These are phyloP conservation scores for Populus hybrid DNA, from an alignment of 441 rosid species.

Conservation along the genomic window DNA sequence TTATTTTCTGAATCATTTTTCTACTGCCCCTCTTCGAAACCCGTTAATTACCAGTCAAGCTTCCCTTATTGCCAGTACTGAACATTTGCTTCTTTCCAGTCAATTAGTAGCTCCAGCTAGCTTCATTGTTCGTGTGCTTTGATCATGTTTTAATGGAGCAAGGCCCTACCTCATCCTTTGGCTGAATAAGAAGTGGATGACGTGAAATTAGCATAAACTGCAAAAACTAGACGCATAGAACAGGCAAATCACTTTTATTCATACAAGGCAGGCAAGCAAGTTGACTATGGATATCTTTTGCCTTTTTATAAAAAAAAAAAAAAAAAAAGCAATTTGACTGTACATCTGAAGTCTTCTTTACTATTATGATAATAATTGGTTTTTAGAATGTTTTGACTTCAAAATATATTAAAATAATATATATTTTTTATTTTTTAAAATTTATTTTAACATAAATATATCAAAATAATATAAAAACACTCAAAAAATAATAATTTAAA, in stretches of 20 bases:
- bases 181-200: not conserved
- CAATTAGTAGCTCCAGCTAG: not conserved
- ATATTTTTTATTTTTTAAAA: too few species aligned
- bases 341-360: too few species aligned
- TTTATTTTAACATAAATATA: accelerated
- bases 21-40: not conserved
- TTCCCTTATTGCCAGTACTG: not conserved
- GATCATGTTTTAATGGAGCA: not conserved
- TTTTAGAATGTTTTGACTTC: too few species aligned
- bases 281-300: not conserved
- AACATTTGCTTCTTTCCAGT: not conserved
- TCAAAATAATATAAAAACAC: too few species aligned
- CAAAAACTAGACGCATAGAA: not conserved
- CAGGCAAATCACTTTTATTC: not conserved
- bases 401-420: too few species aligned
- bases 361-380: too few species aligned
- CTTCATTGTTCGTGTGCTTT: not conserved
- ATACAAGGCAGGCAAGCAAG: not conserved
- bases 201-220: slow-evolving; percentile 6
- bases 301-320: too few species aligned
- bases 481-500: too few species aligned
- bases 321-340: too few species aligned
- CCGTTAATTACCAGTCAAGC: not conserved
- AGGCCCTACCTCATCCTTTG: not conserved
- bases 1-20: too few species aligned